phyloP scores from a whole-genome alignment of 2,329 filamentous ascomycete genomes.

The Emmonsiellopsis sp. region DNA sequence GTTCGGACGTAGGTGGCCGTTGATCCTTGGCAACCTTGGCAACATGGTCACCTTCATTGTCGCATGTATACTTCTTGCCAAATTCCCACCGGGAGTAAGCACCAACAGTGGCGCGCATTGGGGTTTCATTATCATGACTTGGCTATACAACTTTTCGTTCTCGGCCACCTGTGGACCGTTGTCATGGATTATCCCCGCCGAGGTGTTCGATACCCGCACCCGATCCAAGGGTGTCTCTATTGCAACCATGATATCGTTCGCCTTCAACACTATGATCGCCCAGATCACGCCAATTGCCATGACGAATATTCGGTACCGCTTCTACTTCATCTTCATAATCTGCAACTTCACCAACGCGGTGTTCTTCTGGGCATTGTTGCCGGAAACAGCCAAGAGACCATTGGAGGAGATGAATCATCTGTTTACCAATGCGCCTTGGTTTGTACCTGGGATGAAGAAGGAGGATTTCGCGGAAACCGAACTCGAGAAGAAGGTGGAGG shows the following conservation, averaged over 20 bases:
- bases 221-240: constrained; percentile 66
- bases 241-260: constrained; percentile 62
- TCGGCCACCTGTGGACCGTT: constrained; percentile 61
- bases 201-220: constrained; percentile 70
- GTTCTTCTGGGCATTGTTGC: constrained; percentile 59
- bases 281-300: constrained; percentile 57
- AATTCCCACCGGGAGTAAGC: constrained; percentile 50
- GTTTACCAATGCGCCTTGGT: constrained; percentile 55
- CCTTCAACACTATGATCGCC: constrained; percentile 68
- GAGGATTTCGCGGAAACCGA: constrained; percentile 46
- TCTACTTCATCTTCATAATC: constrained; percentile 52
- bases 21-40: constrained; percentile 62
- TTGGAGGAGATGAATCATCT: constrained; percentile 61
- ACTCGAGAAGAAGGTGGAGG: constrained; percentile 49
- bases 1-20: constrained; percentile 60
- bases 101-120: constrained; percentile 50
- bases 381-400: constrained; percentile 54
- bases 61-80: constrained; percentile 46
- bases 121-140: constrained; percentile 69
- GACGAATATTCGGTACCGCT: constrained; percentile 44
- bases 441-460: constrained; percentile 50
- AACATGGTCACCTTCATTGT: constrained; percentile 67
- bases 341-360: constrained; percentile 60
- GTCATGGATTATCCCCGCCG: constrained; percentile 50
- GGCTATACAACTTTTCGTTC: constrained; percentile 74